Evolutionary conservation across 2,329 filamentous ascomycete species (phyloP).

Genomic region (Fusarium albosuccineum): DNA sequence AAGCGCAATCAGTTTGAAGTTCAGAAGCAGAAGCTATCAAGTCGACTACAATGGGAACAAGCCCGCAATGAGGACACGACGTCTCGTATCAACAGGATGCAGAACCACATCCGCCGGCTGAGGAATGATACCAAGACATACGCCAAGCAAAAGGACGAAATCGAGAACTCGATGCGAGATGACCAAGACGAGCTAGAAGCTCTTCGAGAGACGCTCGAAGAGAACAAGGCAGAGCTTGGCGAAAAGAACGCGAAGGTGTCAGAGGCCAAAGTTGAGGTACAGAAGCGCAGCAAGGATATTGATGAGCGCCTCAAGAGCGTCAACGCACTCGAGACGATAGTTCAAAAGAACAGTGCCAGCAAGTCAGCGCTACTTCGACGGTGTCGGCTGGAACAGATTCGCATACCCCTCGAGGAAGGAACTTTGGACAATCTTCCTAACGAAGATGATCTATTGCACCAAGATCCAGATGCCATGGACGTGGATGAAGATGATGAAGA

Average conservation of each 20-base stretch:
- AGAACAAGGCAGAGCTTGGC: constrained; percentile 75
- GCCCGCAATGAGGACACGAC: constrained; percentile 69
- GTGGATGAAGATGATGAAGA: constrained; percentile 78
- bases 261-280: constrained; percentile 83
- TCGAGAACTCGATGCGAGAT: constrained; percentile 79
- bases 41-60: constrained; percentile 69
- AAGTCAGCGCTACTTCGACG: constrained; percentile 88
- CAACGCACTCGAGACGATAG: constrained; percentile 81
- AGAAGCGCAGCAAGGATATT: constrained; percentile 86
- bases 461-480: constrained; percentile 92
- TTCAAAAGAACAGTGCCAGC: constrained; percentile 85
- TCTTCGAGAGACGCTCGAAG: constrained; percentile 78
- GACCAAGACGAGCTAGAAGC: constrained; percentile 83
- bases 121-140: constrained; percentile 78
- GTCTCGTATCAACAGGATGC: constrained; percentile 75
- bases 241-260: constrained; percentile 80
- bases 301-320: constrained; percentile 81
- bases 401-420: constrained; percentile 80
- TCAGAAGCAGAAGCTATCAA: constrained; percentile 82
- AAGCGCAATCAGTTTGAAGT: constrained; percentile 89
- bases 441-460: constrained; percentile 81
- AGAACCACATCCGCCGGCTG: constrained; percentile 75
- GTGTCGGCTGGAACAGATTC: constrained; percentile 94
- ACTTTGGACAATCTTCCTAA: constrained; percentile 90
- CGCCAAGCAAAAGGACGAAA: constrained; percentile 77